Evolutionary conservation across 1,284 basidiomycete species (phyloP), one percentile per base, ranked within the genome.

Genomic region (Stygiomarasmius scandens): DNA sequence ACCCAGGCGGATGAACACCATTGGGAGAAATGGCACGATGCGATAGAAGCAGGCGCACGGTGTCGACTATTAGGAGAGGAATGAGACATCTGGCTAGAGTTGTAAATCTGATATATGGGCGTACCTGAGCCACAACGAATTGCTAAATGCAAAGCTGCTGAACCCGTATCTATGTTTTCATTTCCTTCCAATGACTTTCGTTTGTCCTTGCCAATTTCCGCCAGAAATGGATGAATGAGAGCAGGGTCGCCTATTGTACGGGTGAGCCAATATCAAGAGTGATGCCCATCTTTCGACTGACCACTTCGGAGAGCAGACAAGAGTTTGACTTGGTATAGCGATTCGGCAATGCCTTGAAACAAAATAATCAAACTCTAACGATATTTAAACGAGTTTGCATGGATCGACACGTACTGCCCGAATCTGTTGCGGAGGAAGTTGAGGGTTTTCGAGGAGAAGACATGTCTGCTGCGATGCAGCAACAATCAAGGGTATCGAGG

Each of bases 121-220:
- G 63, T 66, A 93, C 92, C 81, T 23, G 87, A 85, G 55, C 88
- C 92, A 66, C 95, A 95, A 52, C 92, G 83, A 14, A 96, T 88
- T 3, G 94, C 93, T 36, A 96, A 84, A 68, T 95, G 93, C 6
- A 96, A 77, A 0, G 93, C 86, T 4, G 89, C 85, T 23, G 91
- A 88, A 6, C 85, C 88, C 1, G 84, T 79, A 65, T 91, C 85
- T 0, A 84, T 63, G 22, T 71, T 68, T 32, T 69, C 67, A 16
- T 76, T 79, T 27, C 69, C 67, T n/a, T 76, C 79, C 0, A 69
- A 58, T n/a, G 80, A 82, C 25, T 71, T 79, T 20, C 82, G 76
- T 62, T 78, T 80, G 63, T 89, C 82, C 68, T 85, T 84, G 54
- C 79, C 77, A 52, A 94, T 86, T 67, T 93, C 90, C 6, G 86